Evolutionary conservation across 371 early-diverging fungal species (phyloP).

Genomic region (Dichotomocladium elegans): DNA sequence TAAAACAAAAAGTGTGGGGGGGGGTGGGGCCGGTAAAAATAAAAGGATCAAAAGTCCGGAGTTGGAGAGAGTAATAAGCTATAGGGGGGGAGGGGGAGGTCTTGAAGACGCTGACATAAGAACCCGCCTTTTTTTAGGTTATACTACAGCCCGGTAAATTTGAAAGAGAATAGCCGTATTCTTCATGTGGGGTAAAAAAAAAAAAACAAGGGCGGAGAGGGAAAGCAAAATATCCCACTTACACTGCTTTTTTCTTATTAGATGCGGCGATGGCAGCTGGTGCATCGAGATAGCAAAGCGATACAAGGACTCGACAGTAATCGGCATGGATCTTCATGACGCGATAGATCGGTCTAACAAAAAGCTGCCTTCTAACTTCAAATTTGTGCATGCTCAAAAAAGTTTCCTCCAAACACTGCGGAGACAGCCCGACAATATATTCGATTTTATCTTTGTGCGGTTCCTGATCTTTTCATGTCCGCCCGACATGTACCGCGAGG

Average conservation of each 20-base stretch:
- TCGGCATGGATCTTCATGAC: conserved; percentile 11
- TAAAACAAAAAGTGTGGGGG: neutral
- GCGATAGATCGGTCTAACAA: conserved; percentile 1
- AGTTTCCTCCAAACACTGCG: conserved; percentile 24
- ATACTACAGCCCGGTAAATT: conserved; percentile 12
- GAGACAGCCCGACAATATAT: conserved; percentile 21
- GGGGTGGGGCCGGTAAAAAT: no score
- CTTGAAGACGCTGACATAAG: no score
- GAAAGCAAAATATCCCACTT: neutral
- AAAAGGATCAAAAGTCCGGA: no score
- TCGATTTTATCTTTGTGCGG: conserved; percentile 35
- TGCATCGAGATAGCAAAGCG: conserved; percentile 11
- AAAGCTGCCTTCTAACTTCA: conserved; percentile 18
- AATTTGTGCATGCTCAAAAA: conserved; percentile 16
- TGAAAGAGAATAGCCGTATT: conserved; percentile 6
- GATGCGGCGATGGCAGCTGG: conserved; percentile 18
- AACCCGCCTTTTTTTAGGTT: neutral
- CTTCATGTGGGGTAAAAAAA: conserved; percentile 14
- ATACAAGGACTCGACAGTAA: conserved; percentile 8
- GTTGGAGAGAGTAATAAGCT: no score
- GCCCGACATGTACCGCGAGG: conserved; percentile 19
- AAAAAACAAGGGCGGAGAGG: neutral
- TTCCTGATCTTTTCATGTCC: conserved; percentile 22
- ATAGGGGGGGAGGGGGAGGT: no score
- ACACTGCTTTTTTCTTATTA: neutral